Conservation (phyloP, 192 early-diverging fungal species). For the Podila clonocystis region DNA sequence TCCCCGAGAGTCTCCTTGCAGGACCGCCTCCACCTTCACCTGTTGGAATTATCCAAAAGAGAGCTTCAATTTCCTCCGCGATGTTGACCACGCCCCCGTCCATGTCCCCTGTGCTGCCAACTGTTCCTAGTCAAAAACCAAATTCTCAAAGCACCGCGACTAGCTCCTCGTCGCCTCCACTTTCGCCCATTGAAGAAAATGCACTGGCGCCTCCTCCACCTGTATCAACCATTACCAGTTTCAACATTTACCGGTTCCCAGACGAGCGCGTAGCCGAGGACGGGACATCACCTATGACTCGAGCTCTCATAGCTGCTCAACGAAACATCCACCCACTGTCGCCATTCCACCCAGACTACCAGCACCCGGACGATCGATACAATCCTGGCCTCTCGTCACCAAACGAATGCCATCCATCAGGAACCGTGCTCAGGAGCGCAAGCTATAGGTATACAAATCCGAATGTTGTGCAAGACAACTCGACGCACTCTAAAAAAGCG, state of each 20-base stretch:
- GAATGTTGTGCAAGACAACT: not conserved
- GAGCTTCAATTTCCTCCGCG: slow-evolving; percentile 7
- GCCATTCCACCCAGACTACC: slow-evolving; percentile 40
- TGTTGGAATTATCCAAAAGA: not conserved
- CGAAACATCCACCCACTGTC: slow-evolving; percentile 33
- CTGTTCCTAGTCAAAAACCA: not conserved
- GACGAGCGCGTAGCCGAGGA: slow-evolving; percentile 10
- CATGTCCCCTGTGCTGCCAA: slow-evolving; percentile 10
- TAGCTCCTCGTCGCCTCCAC: not conserved
- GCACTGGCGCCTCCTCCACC: not conserved
- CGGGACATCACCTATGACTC: not conserved
- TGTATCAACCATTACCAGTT: not conserved
- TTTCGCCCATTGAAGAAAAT: not conserved
- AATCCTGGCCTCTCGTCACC: slow-evolving; percentile 13
- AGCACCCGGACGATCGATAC: slow-evolving; percentile 42
- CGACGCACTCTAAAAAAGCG: not conserved
- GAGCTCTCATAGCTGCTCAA: not conserved
- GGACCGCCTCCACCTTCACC: slow-evolving; percentile 20
- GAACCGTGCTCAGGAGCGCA: not conserved
- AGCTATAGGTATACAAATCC: not conserved
- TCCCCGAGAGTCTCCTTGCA: slow-evolving; percentile 28
- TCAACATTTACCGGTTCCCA: slow-evolving; percentile 27
- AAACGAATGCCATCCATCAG: slow-evolving; percentile 18
- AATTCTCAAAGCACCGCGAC: not conserved
- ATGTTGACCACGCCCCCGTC: slow-evolving; percentile 13